Conservation (phyloP, 2,329 filamentous ascomycete genomes). For the Stagonosporopsis vannaccii region DNA sequence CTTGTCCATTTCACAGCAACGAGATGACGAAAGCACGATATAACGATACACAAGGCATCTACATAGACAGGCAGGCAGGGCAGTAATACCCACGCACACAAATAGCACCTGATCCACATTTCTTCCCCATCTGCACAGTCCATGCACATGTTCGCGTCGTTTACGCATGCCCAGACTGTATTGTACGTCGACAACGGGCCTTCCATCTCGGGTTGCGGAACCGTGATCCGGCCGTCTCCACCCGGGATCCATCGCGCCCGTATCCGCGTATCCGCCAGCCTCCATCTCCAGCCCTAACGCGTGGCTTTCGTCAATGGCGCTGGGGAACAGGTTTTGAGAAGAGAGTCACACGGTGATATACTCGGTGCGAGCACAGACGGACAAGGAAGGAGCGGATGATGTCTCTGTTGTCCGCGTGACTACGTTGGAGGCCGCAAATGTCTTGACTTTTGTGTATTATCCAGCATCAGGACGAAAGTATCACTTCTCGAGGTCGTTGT, state of each 20-base stretch:
- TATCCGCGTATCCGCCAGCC: background rate
- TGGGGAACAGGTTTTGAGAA: background rate
- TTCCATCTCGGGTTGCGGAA: background rate
- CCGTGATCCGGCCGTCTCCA: background rate
- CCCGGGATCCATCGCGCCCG: background rate
- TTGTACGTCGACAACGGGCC: background rate
- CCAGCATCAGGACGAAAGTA: background rate
- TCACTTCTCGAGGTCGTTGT: background rate
- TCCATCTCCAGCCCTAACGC: background rate
- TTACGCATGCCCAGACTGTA: no score
- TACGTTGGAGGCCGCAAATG: background rate
- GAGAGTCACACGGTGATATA: background rate
- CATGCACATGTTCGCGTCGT: no score
- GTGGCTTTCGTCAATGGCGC: background rate
- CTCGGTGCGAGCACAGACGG: background rate
- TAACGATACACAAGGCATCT: background rate
- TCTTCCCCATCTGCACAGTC: no score
- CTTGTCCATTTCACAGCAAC: background rate
- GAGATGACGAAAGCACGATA: background rate
- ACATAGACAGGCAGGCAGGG: background rate
- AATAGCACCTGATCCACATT: no score
- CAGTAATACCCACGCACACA: background rate
- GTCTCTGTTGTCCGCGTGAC: background rate
- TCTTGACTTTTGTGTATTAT: background rate
- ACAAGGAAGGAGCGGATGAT: background rate